Percentiles rank a stretch among this genome's conserved stretches.
Evolutionary conservation across 306 rosid genomes (phyloP).

Genomic region (Fragaria nilgerrensis): DNA sequence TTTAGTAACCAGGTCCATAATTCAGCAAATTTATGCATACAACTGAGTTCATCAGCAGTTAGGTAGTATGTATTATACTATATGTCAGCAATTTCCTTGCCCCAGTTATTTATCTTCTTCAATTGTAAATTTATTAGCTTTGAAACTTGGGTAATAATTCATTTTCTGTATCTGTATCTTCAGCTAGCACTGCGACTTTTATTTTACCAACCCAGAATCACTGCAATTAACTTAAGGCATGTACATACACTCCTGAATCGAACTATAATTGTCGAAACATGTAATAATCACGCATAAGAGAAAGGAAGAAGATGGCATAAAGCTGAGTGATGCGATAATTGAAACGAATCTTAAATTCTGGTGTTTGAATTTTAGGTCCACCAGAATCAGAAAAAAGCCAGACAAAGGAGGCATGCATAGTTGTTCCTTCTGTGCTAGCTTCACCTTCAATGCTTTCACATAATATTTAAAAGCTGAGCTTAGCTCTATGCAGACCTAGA

Average conservation of each 20-base stretch:
- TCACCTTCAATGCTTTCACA: neutral
- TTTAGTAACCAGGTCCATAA: neutral
- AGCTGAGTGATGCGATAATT: neutral
- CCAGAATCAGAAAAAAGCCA: neutral
- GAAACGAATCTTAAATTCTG: neutral
- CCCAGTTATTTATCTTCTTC: neutral
- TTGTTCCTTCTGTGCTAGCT: neutral
- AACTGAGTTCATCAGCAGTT: neutral
- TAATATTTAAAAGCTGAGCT: neutral
- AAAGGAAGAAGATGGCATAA: neutral
- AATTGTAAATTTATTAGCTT: neutral
- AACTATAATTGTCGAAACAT: neutral
- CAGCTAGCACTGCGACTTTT: neutral
- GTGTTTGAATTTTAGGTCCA: conserved; percentile 1
- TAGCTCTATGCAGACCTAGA: neutral
- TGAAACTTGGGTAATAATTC: neutral
- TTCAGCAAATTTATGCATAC: neutral
- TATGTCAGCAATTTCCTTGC: neutral
- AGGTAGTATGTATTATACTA: neutral
- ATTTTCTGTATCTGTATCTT: neutral
- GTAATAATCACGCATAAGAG: neutral
- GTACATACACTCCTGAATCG: neutral
- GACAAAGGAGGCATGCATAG: conserved; percentile 4
- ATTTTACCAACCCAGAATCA: neutral
- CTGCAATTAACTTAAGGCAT: neutral